These are phyloP conservation scores for Paxillus ammoniavirescens DNA, from an alignment of 768 basidiomycete species.

Conservation along the genomic window DNA sequence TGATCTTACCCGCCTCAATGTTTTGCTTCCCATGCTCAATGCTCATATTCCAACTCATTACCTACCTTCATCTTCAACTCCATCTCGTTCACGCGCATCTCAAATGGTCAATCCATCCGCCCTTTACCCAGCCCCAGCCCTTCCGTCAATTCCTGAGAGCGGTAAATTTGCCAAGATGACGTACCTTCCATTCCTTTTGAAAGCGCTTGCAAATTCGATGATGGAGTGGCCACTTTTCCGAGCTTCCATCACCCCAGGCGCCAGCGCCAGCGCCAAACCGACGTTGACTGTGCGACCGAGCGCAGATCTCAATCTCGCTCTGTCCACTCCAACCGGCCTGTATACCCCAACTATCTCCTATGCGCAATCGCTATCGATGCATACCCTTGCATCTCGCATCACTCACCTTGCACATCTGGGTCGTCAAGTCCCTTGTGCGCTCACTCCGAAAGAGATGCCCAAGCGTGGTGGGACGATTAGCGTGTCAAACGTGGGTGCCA, in stretches of 20 bases:
- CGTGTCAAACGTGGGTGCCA: constrained; percentile 78
- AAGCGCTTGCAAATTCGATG: constrained; percentile 79
- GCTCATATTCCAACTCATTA: constrained; percentile 64
- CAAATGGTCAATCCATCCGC: constrained; percentile 38
- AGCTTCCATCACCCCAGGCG: constrained; percentile 51
- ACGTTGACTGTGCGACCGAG: constrained; percentile 69
- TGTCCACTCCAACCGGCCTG: constrained; percentile 79
- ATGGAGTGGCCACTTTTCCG: constrained; percentile 83
- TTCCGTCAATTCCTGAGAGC: constrained; percentile 45
- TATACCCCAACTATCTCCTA: constrained; percentile 72
- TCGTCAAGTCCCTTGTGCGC: constrained; percentile 61
- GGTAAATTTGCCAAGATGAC: constrained; percentile 67
- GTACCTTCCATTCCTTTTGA: constrained; percentile 81
- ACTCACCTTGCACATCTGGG: constrained; percentile 62
- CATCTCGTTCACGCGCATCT: constrained; percentile 15
- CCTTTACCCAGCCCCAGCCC: constrained; percentile 38
- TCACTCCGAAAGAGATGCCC: constrained; percentile 70
- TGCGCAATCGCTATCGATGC: constrained; percentile 56
- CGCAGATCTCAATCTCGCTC: constrained; percentile 72
- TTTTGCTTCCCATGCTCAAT: constrained; percentile 62
- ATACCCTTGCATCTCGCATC: constrained; percentile 58
- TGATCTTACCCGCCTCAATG: constrained; percentile 69
- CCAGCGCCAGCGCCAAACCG: constrained; percentile 43
- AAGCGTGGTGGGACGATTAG: constrained; percentile 75
- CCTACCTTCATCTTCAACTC: constrained; percentile 41